Conservation (phyloP, 345 rosid species). For the Hibiscus mutabilis region DNA sequence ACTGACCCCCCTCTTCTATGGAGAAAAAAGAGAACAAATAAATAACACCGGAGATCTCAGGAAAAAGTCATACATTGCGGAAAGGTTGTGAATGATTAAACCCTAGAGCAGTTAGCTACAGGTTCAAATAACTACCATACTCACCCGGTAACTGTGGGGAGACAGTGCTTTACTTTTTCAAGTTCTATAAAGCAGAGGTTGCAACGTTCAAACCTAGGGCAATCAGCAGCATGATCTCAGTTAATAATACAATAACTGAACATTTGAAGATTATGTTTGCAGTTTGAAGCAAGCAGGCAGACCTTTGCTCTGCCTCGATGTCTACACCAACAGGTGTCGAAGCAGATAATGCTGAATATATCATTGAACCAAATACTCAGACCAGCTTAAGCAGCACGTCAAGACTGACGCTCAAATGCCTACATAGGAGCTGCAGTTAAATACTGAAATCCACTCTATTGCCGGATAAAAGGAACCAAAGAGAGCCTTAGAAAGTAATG, state of each 20-base stretch:
- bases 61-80: background rate
- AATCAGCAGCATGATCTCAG: slow-evolving; percentile 7
- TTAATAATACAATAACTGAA: background rate
- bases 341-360: slow-evolving; percentile 76
- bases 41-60: background rate
- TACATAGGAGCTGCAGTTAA: slow-evolving; percentile 23
- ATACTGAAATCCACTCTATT: background rate
- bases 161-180: slow-evolving; percentile 66
- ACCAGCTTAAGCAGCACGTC: slow-evolving; percentile 86
- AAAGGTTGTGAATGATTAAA: background rate
- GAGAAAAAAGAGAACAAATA: background rate
- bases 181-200: slow-evolving; percentile 80
- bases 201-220: slow-evolving; percentile 70
- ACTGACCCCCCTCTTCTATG: slow-evolving; percentile 85
- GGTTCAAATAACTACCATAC: background rate
- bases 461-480: background rate
- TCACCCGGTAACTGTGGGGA: slow-evolving; percentile 57
- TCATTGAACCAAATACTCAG: slow-evolving; percentile 71
- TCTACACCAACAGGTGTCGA: slow-evolving; percentile 87
- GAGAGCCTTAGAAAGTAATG: background rate
- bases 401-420: slow-evolving; percentile 77
- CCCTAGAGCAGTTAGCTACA: background rate
- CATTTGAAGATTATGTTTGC: background rate
- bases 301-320: slow-evolving; percentile 98
- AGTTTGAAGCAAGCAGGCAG: slow-evolving; percentile 7